Percentiles rank a stretch among this genome's conserved stretches.
phyloP scores from a whole-genome alignment of 371 early-diverging fungal species.

The Mucor irregularis region DNA sequence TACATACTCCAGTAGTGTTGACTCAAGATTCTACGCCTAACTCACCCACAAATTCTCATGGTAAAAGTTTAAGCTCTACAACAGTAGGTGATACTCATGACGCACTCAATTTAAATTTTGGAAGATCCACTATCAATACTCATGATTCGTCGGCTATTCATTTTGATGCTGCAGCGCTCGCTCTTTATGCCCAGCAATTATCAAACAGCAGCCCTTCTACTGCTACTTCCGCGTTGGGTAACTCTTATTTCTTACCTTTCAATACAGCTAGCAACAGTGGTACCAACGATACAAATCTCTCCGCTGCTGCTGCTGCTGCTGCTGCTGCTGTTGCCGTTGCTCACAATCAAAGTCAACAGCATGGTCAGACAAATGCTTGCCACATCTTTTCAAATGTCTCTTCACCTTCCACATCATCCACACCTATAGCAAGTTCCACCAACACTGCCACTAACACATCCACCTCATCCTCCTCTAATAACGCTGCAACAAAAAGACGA shows the following conservation, averaged over 20 bases:
- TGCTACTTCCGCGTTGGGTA: conserved; percentile 15
- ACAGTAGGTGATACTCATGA: not conserved
- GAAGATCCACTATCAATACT: not conserved
- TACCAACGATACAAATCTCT: not conserved
- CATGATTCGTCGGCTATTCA: conserved; percentile 20
- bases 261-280: conserved; percentile 20
- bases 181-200: conserved; percentile 45
- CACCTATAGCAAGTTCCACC: conserved; percentile 4
- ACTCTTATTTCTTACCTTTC: conserved; percentile 24
- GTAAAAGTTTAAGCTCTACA: not conserved
- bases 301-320: conserved; percentile 29
- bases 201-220: not conserved
- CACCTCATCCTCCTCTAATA: conserved; percentile 8
- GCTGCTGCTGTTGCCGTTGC: conserved; percentile 15
- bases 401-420: not conserved
- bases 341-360: conserved; percentile 4
- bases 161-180: conserved; percentile 45
- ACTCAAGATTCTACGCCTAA: not conserved
- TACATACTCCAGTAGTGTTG: not conserved
- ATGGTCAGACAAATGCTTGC: too few species aligned
- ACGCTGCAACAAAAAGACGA: conserved; percentile 30
- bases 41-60: not conserved
- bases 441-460: not conserved
- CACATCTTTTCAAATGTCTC: too few species aligned
- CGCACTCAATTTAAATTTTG: not conserved